Percentiles rank a stretch among this genome's conserved stretches.
Evolutionary conservation across 495 filamentous ascomycete genomes (phyloP).

Genomic region (Pyrenula massariospora): DNA sequence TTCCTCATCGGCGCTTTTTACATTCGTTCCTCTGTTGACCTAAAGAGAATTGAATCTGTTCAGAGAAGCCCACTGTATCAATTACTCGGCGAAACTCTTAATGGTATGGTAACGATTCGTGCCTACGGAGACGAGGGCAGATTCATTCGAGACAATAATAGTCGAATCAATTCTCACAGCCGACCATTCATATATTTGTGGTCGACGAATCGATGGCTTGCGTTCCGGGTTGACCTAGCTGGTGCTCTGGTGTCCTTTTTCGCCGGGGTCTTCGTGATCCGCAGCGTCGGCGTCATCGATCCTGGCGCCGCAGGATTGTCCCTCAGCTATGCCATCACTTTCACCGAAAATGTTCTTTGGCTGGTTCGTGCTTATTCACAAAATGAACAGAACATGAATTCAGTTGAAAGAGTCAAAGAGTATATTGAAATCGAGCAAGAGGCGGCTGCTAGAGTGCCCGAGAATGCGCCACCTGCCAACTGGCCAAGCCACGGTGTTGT

Average conservation of each 20-base stretch:
- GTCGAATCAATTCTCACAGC: constrained; percentile 78
- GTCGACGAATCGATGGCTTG: constrained; percentile 96
- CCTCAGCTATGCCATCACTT: constrained; percentile 94
- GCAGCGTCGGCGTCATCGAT: constrained; percentile 75
- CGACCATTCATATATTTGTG: constrained; percentile 93
- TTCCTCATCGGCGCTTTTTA: constrained; percentile 78
- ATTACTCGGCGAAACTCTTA: constrained; percentile 94
- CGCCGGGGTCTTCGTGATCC: constrained; percentile 80
- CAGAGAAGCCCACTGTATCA: constrained; percentile 94
- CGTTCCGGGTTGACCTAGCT: constrained; percentile 80
- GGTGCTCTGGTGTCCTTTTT: constrained; percentile 92
- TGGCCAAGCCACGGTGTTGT: constrained; percentile 86
- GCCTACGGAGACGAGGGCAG: constrained; percentile 91
- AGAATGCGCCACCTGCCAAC: constrained; percentile 60
- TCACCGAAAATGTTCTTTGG: constrained; percentile 96
- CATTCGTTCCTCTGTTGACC: constrained; percentile 77
- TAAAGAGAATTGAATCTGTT: constrained; percentile 91
- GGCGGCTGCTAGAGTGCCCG: constrained; percentile 62
- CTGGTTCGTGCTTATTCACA: constrained; percentile 88
- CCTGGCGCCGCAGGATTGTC: constrained; percentile 91
- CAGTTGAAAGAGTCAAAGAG: constrained; percentile 95
- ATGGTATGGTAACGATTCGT: constrained; percentile 92
- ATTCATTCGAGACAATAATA: constrained; percentile 88
- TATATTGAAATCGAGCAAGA: constrained; percentile 97
- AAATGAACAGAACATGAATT: constrained; percentile 99